Conservation (phyloP, 1,284 basidiomycete species). For the Cryptococcus sp. region DNA sequence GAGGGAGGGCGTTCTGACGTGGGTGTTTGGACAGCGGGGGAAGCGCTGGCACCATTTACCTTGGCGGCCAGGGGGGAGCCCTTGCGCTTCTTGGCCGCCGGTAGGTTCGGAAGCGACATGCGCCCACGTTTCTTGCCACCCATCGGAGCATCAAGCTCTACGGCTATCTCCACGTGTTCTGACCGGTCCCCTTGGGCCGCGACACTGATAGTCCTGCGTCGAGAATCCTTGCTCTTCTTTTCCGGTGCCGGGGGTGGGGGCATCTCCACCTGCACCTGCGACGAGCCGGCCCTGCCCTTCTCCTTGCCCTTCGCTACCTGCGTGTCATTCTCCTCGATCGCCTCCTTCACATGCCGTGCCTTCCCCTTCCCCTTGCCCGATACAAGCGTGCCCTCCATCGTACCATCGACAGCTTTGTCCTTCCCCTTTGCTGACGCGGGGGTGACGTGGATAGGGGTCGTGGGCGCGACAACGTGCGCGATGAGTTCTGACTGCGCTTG, state of each 20-base stretch:
- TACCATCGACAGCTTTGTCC: not conserved
- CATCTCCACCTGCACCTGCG: conserved; percentile 14
- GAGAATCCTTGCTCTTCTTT: conserved; percentile 15
- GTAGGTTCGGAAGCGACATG: conserved; percentile 26
- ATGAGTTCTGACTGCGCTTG: conserved; percentile 36
- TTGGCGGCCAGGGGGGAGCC: not conserved
- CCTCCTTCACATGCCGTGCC: not conserved
- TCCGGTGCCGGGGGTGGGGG: conserved; percentile 26
- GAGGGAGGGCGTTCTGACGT: conserved; percentile 1
- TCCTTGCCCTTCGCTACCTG: conserved; percentile 8
- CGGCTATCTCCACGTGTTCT: not conserved
- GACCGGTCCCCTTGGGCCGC: not conserved
- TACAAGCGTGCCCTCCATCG: not conserved
- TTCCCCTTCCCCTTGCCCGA: conserved; percentile 24
- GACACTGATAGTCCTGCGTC: conserved; percentile 24
- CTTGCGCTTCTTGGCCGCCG: conserved; percentile 21
- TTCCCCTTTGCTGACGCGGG: conserved; percentile 10
- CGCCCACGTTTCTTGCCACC: conserved; percentile 33
- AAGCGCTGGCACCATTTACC: not conserved
- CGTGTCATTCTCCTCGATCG: conserved; percentile 1
- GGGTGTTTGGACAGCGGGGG: not conserved
- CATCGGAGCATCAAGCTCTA: conserved; percentile 7
- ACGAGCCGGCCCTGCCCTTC: conserved; percentile 14
- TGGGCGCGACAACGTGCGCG: conserved; percentile 16
- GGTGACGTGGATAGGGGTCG: not conserved